phyloP scores from a whole-genome alignment of 1,284 basidiomycete species.

The Trametes sp. region DNA sequence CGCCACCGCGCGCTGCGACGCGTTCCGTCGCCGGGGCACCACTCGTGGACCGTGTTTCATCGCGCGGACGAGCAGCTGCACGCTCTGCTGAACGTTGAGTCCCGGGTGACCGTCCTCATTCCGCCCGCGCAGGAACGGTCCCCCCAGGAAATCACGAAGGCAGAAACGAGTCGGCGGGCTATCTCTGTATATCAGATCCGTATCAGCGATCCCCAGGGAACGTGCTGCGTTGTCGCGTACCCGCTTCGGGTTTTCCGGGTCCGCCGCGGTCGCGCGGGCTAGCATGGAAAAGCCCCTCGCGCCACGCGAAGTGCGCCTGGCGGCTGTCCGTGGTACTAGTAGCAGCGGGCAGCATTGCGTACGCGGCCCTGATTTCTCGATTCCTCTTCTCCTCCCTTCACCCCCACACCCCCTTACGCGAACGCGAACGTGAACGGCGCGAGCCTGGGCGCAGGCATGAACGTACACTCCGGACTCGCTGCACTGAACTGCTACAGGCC shows the following conservation, averaged over 20 bases:
- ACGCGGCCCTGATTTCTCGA: not conserved
- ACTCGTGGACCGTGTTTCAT: not conserved
- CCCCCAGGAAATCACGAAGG: not conserved
- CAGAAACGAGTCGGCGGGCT: not conserved
- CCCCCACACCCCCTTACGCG: not conserved
- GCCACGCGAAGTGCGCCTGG: not conserved
- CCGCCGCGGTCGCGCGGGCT: not conserved
- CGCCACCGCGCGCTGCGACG: not conserved
- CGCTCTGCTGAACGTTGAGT: not conserved
- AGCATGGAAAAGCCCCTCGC: slow-evolving; percentile 1
- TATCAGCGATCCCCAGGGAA: slow-evolving; percentile 6
- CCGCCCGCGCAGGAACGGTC: not conserved
- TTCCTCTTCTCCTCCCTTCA: not conserved
- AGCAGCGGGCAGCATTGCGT: too few species aligned
- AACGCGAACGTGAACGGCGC: not conserved
- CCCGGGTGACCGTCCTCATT: not conserved
- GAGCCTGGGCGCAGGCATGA: not conserved
- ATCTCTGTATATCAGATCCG: slow-evolving; percentile 11
- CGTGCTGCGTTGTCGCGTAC: not conserved
- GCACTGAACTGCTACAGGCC: slow-evolving; percentile 1
- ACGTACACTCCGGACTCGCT: not conserved
- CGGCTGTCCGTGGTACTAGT: not conserved
- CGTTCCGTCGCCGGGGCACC: not conserved
- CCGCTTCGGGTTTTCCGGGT: not conserved
- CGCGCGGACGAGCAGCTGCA: not conserved